Evolutionary conservation across 306 rosid genomes (phyloP).

Genomic region (Quercus gilva): DNA sequence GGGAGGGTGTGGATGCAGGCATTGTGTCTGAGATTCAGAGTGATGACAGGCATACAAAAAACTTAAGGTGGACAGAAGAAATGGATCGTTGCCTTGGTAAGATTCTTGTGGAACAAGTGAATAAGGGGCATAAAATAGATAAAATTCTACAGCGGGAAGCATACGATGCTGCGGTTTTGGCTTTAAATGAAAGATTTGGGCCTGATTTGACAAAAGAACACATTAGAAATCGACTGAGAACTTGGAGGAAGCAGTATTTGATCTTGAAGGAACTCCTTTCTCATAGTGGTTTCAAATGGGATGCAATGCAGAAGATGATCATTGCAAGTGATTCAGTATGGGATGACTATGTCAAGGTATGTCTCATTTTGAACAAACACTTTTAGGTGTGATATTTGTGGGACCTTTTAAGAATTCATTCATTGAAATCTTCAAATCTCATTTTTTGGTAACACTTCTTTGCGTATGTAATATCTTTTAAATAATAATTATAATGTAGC

Average conservation of each 20-base stretch:
- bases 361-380: background rate
- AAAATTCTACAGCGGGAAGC: slow-evolving; percentile 43
- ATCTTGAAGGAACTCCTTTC: slow-evolving; percentile 40
- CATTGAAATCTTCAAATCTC: too few species aligned
- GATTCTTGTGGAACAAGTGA: slow-evolving; percentile 49
- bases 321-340: slow-evolving; percentile 47
- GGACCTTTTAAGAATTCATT: too few species aligned
- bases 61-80: slow-evolving; percentile 48
- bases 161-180: slow-evolving; percentile 41
- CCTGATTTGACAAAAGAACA: slow-evolving; percentile 45
- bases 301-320: slow-evolving; percentile 45
- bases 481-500: too few species aligned
- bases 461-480: too few species aligned
- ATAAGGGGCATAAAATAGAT: slow-evolving; percentile 50
- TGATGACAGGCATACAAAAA: slow-evolving; percentile 41
- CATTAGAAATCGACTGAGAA: slow-evolving; percentile 50
- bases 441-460: too few species aligned
- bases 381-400: too few species aligned
- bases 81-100: slow-evolving; percentile 58
- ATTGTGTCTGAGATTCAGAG: slow-evolving; percentile 33
- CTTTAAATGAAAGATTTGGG: slow-evolving; percentile 40
- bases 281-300: slow-evolving; percentile 56
- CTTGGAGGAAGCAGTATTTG: slow-evolving; percentile 52
- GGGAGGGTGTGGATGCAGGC: slow-evolving; percentile 31
- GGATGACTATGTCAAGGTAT: slow-evolving; percentile 50